phyloP scores from a whole-genome alignment of 2,329 filamentous ascomycete genomes.

The Bipolaris gigantea region DNA sequence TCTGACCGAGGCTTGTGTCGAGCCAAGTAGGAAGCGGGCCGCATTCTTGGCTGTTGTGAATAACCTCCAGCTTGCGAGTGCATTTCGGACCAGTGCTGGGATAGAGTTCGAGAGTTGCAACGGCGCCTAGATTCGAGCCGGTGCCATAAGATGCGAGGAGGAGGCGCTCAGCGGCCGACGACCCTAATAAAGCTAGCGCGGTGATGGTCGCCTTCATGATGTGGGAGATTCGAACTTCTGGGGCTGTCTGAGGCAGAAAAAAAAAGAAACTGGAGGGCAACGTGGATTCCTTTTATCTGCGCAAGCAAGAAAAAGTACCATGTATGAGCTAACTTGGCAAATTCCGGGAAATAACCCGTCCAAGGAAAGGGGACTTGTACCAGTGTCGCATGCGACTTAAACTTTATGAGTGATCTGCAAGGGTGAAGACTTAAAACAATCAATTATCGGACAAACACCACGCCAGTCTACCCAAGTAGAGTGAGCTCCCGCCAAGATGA shows the following conservation, averaged over 20 bases:
- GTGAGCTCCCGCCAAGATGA: no score
- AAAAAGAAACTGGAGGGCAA: no score
- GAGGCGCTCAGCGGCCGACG: slow-evolving; percentile 29
- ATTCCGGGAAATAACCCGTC: background rate
- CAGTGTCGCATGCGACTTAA: background rate
- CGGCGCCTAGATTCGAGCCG: slow-evolving; percentile 34
- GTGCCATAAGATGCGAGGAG: slow-evolving; percentile 49
- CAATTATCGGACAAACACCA: background rate
- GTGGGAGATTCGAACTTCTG: background rate
- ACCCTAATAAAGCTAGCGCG: slow-evolving; percentile 17
- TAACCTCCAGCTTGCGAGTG: slow-evolving; percentile 43
- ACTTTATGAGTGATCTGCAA: background rate
- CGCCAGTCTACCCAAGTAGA: background rate
- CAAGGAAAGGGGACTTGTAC: background rate
- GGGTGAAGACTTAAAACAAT: background rate
- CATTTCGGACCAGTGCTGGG: slow-evolving; percentile 6
- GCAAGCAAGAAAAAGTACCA: background rate
- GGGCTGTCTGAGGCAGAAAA: no score
- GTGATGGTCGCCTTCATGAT: slow-evolving; percentile 16
- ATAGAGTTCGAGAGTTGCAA: slow-evolving; percentile 44
- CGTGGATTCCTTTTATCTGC: background rate
- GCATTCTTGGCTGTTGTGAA: slow-evolving; percentile 54
- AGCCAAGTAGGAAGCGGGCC: slow-evolving; percentile 63
- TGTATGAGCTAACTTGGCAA: background rate
- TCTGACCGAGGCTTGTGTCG: slow-evolving; percentile 55